These are phyloP conservation scores for Dysphania ambrosioides DNA, from an alignment of 148 eudicot genomes.

Conservation along the genomic window DNA sequence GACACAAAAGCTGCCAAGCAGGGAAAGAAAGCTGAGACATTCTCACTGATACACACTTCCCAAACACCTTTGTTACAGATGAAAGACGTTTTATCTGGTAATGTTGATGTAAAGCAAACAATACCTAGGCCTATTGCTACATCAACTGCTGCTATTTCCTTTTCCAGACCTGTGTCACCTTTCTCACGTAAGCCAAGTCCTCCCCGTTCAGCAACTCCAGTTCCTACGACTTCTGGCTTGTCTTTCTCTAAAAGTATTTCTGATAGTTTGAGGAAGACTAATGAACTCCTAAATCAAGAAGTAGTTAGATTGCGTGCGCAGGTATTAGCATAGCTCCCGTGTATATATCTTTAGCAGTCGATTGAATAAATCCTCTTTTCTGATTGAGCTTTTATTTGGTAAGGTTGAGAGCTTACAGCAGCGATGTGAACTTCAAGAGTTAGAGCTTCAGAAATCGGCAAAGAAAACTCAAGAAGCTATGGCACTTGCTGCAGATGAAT, in stretches of 20 bases:
- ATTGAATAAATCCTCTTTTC: not conserved
- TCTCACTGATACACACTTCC: slow-evolving; percentile 59
- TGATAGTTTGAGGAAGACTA: slow-evolving; percentile 91
- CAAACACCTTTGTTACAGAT: slow-evolving; percentile 63
- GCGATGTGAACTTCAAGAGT: slow-evolving; percentile 73
- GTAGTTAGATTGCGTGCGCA: slow-evolving; percentile 73
- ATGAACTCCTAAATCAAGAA: slow-evolving; percentile 83
- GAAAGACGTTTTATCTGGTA: slow-evolving; percentile 58
- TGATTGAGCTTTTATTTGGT: slow-evolving; percentile 17
- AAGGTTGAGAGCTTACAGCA: slow-evolving; percentile 75
- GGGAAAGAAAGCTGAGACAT: slow-evolving; percentile 74
- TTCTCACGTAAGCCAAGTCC: slow-evolving; percentile 91
- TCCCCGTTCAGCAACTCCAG: slow-evolving; percentile 92
- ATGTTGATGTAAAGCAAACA: slow-evolving; percentile 49
- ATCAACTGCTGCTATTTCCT: slow-evolving; percentile 51
- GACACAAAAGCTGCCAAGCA: slow-evolving; percentile 90
- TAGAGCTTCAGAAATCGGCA: slow-evolving; percentile 66
- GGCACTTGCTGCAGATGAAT: slow-evolving; percentile 76
- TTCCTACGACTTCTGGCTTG: slow-evolving; percentile 82
- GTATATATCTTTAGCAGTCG: not conserved
- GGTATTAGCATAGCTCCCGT: slow-evolving; percentile 35
- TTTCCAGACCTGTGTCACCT: slow-evolving; percentile 78
- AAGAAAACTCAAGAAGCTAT: slow-evolving; percentile 85
- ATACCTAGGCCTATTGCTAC: slow-evolving; percentile 66
- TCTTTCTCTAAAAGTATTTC: slow-evolving; percentile 71